Base-by-base conservation (phyloP, 1,284 basidiomycete genomes). In the Ustilago hordei region DNA sequence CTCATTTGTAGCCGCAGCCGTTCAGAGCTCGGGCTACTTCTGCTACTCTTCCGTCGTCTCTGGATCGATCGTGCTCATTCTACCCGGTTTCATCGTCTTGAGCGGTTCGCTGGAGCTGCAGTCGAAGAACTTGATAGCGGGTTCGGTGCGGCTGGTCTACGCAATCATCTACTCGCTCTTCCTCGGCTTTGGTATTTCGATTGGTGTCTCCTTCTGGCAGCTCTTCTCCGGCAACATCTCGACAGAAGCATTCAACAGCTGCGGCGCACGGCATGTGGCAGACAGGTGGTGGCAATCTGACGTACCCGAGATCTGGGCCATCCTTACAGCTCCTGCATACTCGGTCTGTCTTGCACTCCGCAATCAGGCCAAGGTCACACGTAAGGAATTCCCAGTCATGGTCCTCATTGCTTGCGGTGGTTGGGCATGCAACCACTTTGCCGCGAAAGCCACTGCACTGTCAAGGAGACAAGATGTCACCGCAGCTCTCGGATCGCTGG, bases 1-100 rank as follows among this genome's bases (percentile, higher is more conserved):
- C 83, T 89, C 89, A 17, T 96, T 96, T 86, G 81, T 95, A 54
- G 89, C 93, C 17, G 74, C 84, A 8, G 84, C 77, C 1, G 70
- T 85, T 35, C 79, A 82, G 56, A 69, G 69, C 13, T 62, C 60
- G 28, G 77, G 79, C 47, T 88, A 89, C 60, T 92, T 95, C 73
- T 96, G 95, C 87, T 96, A 94, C 84, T 91, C 93, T 3, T 92
- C 94, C 2, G 89, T 96, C 64, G 92, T 93, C 0, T 93, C 93
- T 4, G 90, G 91, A 17, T 92, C 93, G 4, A 91, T 95, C 68
- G 94, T 95, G 4, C 89, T 95, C 59, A 96, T 96, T 79, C 89
- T 96, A 5, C 95, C 93, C 13, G 87, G 87, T 15, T 87, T 87
- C 91, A 91, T 84, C 81, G 90, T 87, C 13, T 55, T 83, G 61